Evolutionary conservation across 1,284 basidiomycete species (phyloP).

Genomic region (Meira miltonrushii): DNA sequence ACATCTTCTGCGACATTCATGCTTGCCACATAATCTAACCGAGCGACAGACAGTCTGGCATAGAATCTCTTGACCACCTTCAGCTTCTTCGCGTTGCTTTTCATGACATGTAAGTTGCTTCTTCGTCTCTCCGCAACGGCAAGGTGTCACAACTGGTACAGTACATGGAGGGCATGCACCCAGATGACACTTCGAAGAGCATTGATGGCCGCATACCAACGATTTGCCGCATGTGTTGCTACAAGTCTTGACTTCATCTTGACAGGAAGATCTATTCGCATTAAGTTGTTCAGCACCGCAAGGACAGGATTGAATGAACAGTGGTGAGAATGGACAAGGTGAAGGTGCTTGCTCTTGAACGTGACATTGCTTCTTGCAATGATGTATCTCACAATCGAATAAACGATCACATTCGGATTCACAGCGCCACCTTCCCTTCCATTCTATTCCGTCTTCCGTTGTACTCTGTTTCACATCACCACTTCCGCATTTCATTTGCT

Average conservation of each 20-base stretch:
- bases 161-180: constrained; percentile 45
- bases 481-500: constrained; percentile 39
- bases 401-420: constrained; percentile 29
- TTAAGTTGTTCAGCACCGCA: constrained; percentile 36
- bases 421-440: constrained; percentile 33
- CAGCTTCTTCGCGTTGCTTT: constrained; percentile 24
- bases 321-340: constrained; percentile 38
- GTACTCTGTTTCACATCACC: constrained; percentile 24
- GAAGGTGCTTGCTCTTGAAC: constrained; percentile 19
- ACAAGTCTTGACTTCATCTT: constrained; percentile 45
- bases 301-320: constrained; percentile 34
- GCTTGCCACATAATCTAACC: constrained; percentile 40
- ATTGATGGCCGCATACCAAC: constrained; percentile 39
- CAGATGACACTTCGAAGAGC: constrained; percentile 33
- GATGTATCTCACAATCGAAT: constrained; percentile 43
- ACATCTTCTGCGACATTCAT: constrained; percentile 41
- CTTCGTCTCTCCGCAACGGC: constrained; percentile 48
- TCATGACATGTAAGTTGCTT: constrained; percentile 32
- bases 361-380: constrained; percentile 40
- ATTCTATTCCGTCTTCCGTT: constrained; percentile 13
- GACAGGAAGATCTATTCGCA: constrained; percentile 24
- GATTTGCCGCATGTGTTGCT: constrained; percentile 28
- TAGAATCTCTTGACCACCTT: constrained; percentile 34
- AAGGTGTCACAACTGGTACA: constrained; percentile 39
- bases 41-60: constrained; percentile 40